Base-by-base conservation (phyloP, 1,139 yeast species). In the Kluyveromyces sp. region DNA sequence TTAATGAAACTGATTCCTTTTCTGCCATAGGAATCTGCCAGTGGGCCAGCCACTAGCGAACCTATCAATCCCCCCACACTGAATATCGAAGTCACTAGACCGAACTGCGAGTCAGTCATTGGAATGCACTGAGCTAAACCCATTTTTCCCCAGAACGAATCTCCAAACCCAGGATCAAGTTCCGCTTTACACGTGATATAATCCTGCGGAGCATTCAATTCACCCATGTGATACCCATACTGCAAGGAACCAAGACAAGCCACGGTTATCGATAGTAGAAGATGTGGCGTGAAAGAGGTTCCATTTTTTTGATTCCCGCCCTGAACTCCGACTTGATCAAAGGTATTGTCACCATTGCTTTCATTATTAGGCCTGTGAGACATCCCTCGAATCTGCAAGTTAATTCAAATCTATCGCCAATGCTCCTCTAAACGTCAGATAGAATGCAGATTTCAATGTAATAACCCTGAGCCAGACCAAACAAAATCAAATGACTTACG, bases 211-310 rank as follows among this genome's bases (percentile, higher is more conserved):
- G 95, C 94, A 64, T 88, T 88, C 51, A 88, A 68, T 57, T 87
- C 96, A 0, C 96, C 81, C 73, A 88, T 74, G 61, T 88, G 96
- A 61, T 80, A 86, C 2, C 97, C 96, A 63, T 81, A 88, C 59
- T 86, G 95, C n/a, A 87, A 65, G 1, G 94, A 78, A 7, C 87
- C 83, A 29, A 85, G 57, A 52, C 89, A 80, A 2, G 81, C 78
- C 9, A 81, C 72, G 0, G 59, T 45, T 0, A 67, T 62, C 15
- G 67, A 55, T 2, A 57, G 34, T 2, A 68, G 38, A 32, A 71
- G 51, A 16, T 39, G 37, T 11, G 33, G 38, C 13, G 42, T 39
- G 25, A 39, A 15, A 8, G 20, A 11, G 9, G 13, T 4, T 7
- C 25, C 30, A 3, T 28, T 18, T 17, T 30, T 29, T 3, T 15